Percentiles rank a stretch among this genome's conserved stretches.
phyloP scores from a whole-genome alignment of 1,284 basidiomycete genomes.

The Cryptococcus neoformans region DNA sequence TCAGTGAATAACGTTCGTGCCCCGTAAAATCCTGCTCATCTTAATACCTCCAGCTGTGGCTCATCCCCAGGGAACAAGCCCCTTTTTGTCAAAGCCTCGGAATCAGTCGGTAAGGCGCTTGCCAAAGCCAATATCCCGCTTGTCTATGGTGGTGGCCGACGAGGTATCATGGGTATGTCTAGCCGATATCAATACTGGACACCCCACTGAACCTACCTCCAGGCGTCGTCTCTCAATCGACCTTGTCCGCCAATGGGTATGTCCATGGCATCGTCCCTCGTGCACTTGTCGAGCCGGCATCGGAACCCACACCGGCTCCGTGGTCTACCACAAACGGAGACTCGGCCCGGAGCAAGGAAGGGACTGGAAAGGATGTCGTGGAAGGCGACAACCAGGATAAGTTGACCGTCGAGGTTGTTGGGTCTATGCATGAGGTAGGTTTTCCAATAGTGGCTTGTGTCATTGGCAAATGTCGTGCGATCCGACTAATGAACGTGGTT shows the following conservation, averaged over 20 bases:
- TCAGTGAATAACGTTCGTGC: not conserved
- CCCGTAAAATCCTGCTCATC: not conserved
- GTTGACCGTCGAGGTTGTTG: conserved; percentile 56
- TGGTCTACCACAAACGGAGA: conserved; percentile 1
- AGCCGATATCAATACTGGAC: not conserved
- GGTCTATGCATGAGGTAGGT: conserved; percentile 76
- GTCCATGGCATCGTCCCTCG: conserved; percentile 79
- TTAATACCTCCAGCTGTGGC: conserved; percentile 43
- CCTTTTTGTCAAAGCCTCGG: conserved; percentile 62
- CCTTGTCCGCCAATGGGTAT: conserved; percentile 63
- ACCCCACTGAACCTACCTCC: not conserved
- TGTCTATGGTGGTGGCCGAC: conserved; percentile 81
- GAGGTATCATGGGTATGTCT: conserved; percentile 71
- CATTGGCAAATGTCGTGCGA: not conserved
- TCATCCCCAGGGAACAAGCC: conserved; percentile 56
- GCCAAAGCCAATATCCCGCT: conserved; percentile 63
- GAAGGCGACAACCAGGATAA: conserved; percentile 49
- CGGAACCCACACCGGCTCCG: conserved; percentile 29
- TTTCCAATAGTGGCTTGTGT: not conserved
- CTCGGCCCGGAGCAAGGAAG: conserved; percentile 31
- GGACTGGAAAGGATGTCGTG: conserved; percentile 36
- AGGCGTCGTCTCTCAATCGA: conserved; percentile 68
- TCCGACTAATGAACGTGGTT: not conserved
- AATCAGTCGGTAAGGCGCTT: conserved; percentile 71
- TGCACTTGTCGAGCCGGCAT: conserved; percentile 51